phyloP scores from a whole-genome alignment of 202 grass and related monocot genomes.

The Miscanthus sacchariflorus region DNA sequence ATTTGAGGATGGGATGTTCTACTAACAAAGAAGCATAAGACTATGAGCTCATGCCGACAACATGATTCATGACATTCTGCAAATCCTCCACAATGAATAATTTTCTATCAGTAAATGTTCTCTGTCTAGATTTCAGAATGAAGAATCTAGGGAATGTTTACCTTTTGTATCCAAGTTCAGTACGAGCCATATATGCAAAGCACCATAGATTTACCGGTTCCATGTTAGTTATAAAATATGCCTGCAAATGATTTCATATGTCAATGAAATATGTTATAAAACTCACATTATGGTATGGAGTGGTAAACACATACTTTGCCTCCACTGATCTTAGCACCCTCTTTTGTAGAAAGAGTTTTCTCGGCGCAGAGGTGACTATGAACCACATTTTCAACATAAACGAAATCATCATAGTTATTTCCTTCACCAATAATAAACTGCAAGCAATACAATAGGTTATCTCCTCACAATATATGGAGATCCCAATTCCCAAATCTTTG shows the following conservation, averaged over 20 bases:
- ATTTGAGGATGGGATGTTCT: no score
- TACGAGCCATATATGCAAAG: slow-evolving; percentile 54
- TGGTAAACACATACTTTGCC: slow-evolving; percentile 58
- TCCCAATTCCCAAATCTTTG: no score
- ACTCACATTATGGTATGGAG: background rate
- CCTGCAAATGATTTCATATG: slow-evolving; percentile 38
- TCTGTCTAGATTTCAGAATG: no score
- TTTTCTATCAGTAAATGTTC: no score
- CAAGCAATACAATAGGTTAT: no score
- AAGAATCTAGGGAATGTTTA: background rate
- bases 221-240: slow-evolving; percentile 86
- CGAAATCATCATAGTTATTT: slow-evolving; percentile 80
- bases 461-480: no score
- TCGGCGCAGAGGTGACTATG: slow-evolving; percentile 76
- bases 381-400: slow-evolving; percentile 85
- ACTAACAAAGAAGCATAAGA: no score
- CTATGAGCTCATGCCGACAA: no score
- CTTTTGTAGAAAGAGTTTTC: slow-evolving; percentile 52
- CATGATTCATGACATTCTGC: no score
- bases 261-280: background rate
- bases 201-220: slow-evolving; percentile 78
- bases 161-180: slow-evolving; percentile 81
- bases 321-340: slow-evolving; percentile 51
- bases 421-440: slow-evolving; percentile 65
- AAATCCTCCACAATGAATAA: no score